Base-by-base conservation (phyloP, 208 protist genomes). In the Trichomonas tenax region DNA sequence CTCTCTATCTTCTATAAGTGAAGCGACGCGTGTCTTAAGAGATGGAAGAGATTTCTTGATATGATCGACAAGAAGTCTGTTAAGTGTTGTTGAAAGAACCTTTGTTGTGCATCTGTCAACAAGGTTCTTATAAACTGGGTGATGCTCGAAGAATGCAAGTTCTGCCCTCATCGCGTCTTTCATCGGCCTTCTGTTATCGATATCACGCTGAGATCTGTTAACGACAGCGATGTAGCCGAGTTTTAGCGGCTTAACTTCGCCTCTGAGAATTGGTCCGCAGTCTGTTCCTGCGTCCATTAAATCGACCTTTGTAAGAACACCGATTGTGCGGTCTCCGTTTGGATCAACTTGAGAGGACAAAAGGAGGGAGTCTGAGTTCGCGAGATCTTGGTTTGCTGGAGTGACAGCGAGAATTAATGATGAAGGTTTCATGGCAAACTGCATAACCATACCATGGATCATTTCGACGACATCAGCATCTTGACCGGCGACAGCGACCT, bases 201-300 rank as follows among this genome's bases (percentile, higher is more conserved):
- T 99, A 97, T 99, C 99, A 95, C 98, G 97, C 97, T 99, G 99
- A 49, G 97, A 98, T 72, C 99, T 97, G 98, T 99, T 99, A 96
- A 99, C 98, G 10, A 99, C 98, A 40, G 98, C 99, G 58, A 99
- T 98, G 96, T 99, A 99, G 82, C 99, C 99, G 81, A 99, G 98
- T 93, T 98, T 97, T 3, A 99, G 98, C 8, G 98, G 98, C 63
- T 99, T 96, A 38, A 99, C 97, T 49, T 98, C 98, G 45, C 99
- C 99, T 3, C 97, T 96, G 40, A 99, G 98, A 31, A 99, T 97
- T 88, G 99, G 99, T 36, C 98, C 96, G 46, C 98, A 98, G 97
- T 99, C 98, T n/a, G 99, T 99, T 40, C 99, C 99, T 86, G 48
- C 63, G 86, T 97, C 97, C 96, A 98, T 97, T 10, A 98, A 58